Percentiles rank a stretch among this genome's conserved stretches.
These are phyloP conservation scores for Globisporangium barbulae DNA, from an alignment of 352 stramenopile genomes.

Conservation along the genomic window DNA sequence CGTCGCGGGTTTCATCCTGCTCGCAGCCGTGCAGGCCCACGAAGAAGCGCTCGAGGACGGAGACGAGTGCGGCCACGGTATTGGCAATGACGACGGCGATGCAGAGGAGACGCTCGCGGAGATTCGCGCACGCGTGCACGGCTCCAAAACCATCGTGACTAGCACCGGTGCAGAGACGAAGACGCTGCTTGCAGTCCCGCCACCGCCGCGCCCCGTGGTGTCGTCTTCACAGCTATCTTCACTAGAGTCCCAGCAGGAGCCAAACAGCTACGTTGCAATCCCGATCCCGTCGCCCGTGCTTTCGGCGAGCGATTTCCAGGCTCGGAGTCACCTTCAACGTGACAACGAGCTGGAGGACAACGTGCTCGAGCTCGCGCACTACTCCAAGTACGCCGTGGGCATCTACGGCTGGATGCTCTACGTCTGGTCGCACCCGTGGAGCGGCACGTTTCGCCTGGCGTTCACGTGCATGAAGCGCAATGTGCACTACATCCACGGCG, in stretches of 20 bases:
- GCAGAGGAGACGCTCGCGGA: conserved; percentile 48
- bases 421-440: conserved; percentile 88
- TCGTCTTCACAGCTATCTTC: conserved; percentile 23
- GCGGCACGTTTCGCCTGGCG: conserved; percentile 62
- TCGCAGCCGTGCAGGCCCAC: conserved; percentile 78
- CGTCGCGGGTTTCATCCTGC: conserved; percentile 76
- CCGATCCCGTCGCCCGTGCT: conserved; percentile 32
- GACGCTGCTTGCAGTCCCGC: not conserved
- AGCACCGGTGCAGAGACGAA: not conserved
- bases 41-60: conserved; percentile 48
- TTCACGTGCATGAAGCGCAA: conserved; percentile 73
- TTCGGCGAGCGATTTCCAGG: not conserved
- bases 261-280: conserved; percentile 46
- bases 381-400: conserved; percentile 80
- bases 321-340: conserved; percentile 31
- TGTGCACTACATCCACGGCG: conserved; percentile 67
- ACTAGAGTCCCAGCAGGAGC: conserved; percentile 16
- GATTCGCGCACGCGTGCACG: conserved; percentile 41
- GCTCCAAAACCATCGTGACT: not conserved
- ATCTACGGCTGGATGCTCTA: conserved; percentile 91
- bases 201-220: conserved; percentile 9
- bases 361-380: conserved; percentile 74
- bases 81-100: conserved; percentile 20
- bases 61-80: conserved; percentile 18
- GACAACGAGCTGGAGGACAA: conserved; percentile 45